A percentile compares a stretch with the other conserved stretches of the same genome.
Conservation (phyloP, 345 rosid species). For the Eucalyptus regnans region DNA sequence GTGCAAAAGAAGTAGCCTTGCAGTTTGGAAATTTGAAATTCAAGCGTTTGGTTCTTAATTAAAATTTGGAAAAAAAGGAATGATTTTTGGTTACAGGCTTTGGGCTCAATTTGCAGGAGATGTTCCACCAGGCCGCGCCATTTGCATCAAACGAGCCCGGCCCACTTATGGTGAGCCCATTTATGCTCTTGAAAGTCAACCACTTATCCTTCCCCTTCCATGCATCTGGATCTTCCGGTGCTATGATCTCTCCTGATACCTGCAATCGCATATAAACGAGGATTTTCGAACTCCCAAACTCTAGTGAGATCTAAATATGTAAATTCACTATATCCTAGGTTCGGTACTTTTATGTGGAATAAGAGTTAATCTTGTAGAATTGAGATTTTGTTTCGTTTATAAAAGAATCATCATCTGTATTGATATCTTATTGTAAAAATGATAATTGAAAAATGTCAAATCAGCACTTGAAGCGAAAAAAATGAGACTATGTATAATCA, state of each 20-base stretch:
- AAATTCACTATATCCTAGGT: not conserved
- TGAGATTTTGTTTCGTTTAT: not conserved
- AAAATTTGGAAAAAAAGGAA: not conserved
- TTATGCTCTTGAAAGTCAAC: not conserved
- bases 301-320: not conserved
- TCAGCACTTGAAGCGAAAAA: fast-evolving
- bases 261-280: not conserved
- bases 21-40: not conserved
- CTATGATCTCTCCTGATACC: not conserved
- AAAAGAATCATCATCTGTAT: fast-evolving
- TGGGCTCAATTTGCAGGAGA: not conserved
- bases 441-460: not conserved
- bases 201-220: not conserved
- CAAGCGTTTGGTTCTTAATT: not conserved
- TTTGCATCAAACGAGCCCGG: not conserved
- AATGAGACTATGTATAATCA: not conserved
- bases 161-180: not conserved
- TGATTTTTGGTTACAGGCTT: not conserved
- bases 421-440: not conserved
- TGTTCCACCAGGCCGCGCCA: not conserved
- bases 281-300: not conserved
- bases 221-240: not conserved
- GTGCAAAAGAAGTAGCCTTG: not conserved
- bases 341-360: not conserved
- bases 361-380: not conserved